Evolutionary conservation across 208 protist species (phyloP), one percentile per base, ranked within the genome.

Genomic region (Crithidia expoeki): DNA sequence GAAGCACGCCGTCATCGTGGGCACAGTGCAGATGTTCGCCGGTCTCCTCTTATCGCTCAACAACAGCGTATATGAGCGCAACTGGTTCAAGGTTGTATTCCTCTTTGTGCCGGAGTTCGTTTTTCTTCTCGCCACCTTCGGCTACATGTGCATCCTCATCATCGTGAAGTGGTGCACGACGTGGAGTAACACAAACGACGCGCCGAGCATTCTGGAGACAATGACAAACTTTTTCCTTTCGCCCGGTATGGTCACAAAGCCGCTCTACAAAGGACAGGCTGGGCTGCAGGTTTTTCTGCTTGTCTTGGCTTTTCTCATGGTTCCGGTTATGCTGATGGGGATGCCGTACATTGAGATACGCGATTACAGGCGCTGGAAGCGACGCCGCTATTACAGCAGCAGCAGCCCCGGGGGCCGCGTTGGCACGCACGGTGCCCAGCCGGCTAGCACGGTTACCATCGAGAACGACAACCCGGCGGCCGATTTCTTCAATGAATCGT

Each of bases 1-100:
- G 98, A 99, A 99, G 83, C 84, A 98, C 44, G 94, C 98, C 34
- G 92, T 99, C 32, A 88, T 99, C 38, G 84, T 98, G 65, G 98
- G 98, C 36, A 88, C 99, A 0, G 58, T 81, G 46, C 98, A 98
- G 78, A 99, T 99, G 98, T 74, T 94, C 21, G 84, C 98, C 34
- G 98, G 98, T 53, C 84, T 99, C 36, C 44, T 96, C 38, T 87
- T 99, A 28, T 81, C 79, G 16, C 55, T 96, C 0, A 74, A 92
- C 68, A 99, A 99, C 83, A 65, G 86, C 70, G 74, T 98, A 28
- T 91, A 98, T 69, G 97, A 95, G 57, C 75, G 83, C 7, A 81
- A 98, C 52, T 87, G 76, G 55, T 60, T 90, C 23, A 84, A 96
- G 56, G 76, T 99, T 32, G 85, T 79, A 34, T 88, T 90, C 57